Evolutionary conservation across 805 yeast genomes (phyloP).

Genomic region (Metahyphopichia silvanorum): DNA sequence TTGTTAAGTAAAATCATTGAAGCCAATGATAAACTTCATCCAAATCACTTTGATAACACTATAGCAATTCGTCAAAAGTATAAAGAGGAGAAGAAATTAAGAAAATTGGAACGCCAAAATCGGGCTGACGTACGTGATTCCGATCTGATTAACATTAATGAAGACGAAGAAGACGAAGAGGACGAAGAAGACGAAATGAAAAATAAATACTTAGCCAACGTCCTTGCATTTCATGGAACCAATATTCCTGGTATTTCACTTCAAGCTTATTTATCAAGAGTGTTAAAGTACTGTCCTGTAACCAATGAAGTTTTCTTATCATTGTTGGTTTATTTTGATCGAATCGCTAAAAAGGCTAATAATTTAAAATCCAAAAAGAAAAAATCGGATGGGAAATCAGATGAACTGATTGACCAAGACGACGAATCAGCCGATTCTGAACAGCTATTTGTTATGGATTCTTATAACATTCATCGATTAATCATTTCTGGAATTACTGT

Average conservation of each 20-base stretch:
- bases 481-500: constrained; percentile 95
- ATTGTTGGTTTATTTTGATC: constrained; percentile 86
- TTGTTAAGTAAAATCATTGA: constrained; percentile 82
- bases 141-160: constrained; percentile 9
- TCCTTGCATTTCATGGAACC: constrained; percentile 91
- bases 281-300: constrained; percentile 96
- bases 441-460: constrained; percentile 90
- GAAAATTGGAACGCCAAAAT: constrained; percentile 17
- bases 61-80: constrained; percentile 36
- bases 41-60: constrained; percentile 55
- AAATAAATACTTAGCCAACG: constrained; percentile 58
- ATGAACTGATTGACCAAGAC: constrained; percentile 9
- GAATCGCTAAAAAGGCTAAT: constrained; percentile 84
- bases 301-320: constrained; percentile 94
- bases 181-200: constrained; percentile 42
- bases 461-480: constrained; percentile 90
- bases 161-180: constrained; percentile 19
- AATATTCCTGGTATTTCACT: constrained; percentile 94
- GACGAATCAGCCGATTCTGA: constrained; percentile 19
- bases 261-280: constrained; percentile 85
- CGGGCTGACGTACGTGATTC: constrained; percentile 2
- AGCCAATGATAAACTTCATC: constrained; percentile 82
- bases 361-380: constrained; percentile 27
- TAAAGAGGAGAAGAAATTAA: constrained; percentile 31
- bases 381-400: constrained; percentile 7